Conservation (phyloP, 164 flowering plant species). For the Platanus orientalis region DNA sequence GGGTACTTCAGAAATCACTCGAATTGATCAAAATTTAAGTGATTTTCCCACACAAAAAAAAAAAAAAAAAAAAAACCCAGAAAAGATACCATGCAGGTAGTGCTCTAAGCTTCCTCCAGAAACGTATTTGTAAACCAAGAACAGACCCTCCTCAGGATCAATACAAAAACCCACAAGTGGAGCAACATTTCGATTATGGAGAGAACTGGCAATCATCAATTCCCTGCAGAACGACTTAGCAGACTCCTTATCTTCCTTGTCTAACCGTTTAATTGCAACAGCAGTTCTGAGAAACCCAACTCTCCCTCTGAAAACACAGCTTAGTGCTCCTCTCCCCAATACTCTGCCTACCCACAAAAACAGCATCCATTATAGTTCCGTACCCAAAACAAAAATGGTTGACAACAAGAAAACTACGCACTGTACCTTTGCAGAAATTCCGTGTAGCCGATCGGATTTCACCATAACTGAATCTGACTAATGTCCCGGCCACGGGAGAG, state of each 20-base stretch:
- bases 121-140: slow-evolving; percentile 80
- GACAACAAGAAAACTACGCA: slow-evolving; percentile 1
- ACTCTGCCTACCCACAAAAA: slow-evolving; percentile 57
- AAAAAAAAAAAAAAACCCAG: neutral
- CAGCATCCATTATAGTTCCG: slow-evolving; percentile 1
- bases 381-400: neutral
- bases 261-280: slow-evolving; percentile 81
- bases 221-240: slow-evolving; percentile 90
- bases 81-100: slow-evolving; percentile 69
- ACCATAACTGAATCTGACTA: slow-evolving; percentile 61
- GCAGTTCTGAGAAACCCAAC: slow-evolving; percentile 60
- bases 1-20: slow-evolving; percentile 15
- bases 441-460: slow-evolving; percentile 66
- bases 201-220: slow-evolving; percentile 87
- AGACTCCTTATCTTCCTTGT: slow-evolving; percentile 77
- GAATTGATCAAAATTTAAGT: slow-evolving; percentile 9
- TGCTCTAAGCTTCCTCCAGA: slow-evolving; percentile 90
- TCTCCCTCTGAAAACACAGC: slow-evolving; percentile 84
- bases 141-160: slow-evolving; percentile 75
- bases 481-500: slow-evolving; percentile 56
- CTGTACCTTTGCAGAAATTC: slow-evolving; percentile 68
- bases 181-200: slow-evolving; percentile 57
- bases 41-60: slow-evolving; percentile 1
- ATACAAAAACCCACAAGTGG: slow-evolving; percentile 89
- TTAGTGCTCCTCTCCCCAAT: slow-evolving; percentile 89